These are phyloP conservation scores for Phytophthora tubulina DNA, from an alignment of 352 stramenopile genomes.

Conservation along the genomic window DNA sequence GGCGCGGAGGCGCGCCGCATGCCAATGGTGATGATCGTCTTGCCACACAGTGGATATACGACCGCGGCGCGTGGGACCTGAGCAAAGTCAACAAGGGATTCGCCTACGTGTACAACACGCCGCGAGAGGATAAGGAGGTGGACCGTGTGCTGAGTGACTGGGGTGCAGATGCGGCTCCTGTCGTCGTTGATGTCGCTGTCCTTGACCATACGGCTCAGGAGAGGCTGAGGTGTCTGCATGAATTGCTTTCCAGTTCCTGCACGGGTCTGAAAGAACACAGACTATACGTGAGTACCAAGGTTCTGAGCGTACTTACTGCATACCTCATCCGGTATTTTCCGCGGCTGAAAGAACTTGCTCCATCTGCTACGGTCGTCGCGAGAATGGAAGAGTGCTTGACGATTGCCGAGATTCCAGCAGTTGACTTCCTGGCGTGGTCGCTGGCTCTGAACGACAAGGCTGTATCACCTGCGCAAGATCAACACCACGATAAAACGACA, in stretches of 20 bases:
- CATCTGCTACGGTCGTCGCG: neutral
- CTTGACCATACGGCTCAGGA: slow-evolving; percentile 7
- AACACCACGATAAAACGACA: neutral
- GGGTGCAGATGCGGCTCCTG: neutral
- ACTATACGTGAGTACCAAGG: slow-evolving; percentile 4
- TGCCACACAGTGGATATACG: neutral
- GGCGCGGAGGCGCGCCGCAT: neutral
- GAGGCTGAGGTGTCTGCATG: neutral
- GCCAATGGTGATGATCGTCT: neutral
- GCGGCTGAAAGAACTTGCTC: slow-evolving; percentile 6
- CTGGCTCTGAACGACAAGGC: neutral
- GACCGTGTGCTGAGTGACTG: slow-evolving; percentile 27
- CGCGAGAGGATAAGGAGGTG: slow-evolving; percentile 10
- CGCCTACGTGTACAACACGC: slow-evolving; percentile 34
- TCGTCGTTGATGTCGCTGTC: neutral
- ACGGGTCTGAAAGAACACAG: neutral
- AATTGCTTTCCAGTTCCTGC: slow-evolving; percentile 1
- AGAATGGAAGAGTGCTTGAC: slow-evolving; percentile 15
- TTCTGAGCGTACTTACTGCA: slow-evolving; percentile 4
- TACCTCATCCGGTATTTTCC: slow-evolving; percentile 16
- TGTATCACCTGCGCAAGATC: neutral
- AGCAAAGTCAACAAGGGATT: slow-evolving; percentile 42
- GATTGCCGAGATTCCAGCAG: neutral
- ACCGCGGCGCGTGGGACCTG: slow-evolving; percentile 37
- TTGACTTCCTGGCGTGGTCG: neutral